Percentiles rank a stretch among this genome's conserved stretches.
phyloP scores from a whole-genome alignment of 345 rosid species.

The Hevea brasiliensis region DNA sequence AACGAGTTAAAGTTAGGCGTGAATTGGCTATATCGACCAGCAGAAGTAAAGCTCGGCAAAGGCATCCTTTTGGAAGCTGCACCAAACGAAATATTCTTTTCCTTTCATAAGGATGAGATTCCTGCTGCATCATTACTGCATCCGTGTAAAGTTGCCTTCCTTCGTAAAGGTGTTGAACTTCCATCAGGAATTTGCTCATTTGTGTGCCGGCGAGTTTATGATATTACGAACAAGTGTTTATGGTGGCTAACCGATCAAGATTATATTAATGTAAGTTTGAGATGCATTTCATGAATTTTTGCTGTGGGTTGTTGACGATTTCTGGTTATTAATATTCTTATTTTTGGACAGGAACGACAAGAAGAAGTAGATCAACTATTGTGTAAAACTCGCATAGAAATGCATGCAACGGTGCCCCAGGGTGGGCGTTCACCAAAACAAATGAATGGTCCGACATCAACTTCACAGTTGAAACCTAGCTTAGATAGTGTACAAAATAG shows the following conservation, averaged over 20 bases:
- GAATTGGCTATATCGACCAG: constrained; percentile 86
- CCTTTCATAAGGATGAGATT: constrained; percentile 93
- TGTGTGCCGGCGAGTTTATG: constrained; percentile 87
- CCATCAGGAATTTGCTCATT: constrained; percentile 74
- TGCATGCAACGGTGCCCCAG: constrained; percentile 77
- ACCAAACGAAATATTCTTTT: constrained; percentile 93
- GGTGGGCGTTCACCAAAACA: constrained; percentile 85
- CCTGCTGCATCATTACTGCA: constrained; percentile 85
- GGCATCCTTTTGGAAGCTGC: constrained; percentile 72
- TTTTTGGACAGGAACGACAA: constrained; percentile 46
- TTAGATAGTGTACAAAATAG: constrained; percentile 64
- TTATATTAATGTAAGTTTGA: constrained; percentile 70
- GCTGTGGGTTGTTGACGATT: not conserved
- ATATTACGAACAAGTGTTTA: constrained; percentile 60
- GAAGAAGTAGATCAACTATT: constrained; percentile 76
- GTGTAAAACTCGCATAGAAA: constrained; percentile 58
- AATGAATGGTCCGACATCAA: constrained; percentile 69
- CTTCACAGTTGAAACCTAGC: constrained; percentile 68
- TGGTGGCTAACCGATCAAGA: constrained; percentile 98
- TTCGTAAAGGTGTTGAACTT: constrained; percentile 74
- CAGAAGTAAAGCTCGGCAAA: constrained; percentile 86
- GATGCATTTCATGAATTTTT: not conserved
- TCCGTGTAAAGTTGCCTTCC: constrained; percentile 95
- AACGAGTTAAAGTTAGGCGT: constrained; percentile 55
- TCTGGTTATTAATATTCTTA: constrained; percentile 1